Conservation (phyloP, 2,329 filamentous ascomycete genomes). For the Amphichorda felina region DNA sequence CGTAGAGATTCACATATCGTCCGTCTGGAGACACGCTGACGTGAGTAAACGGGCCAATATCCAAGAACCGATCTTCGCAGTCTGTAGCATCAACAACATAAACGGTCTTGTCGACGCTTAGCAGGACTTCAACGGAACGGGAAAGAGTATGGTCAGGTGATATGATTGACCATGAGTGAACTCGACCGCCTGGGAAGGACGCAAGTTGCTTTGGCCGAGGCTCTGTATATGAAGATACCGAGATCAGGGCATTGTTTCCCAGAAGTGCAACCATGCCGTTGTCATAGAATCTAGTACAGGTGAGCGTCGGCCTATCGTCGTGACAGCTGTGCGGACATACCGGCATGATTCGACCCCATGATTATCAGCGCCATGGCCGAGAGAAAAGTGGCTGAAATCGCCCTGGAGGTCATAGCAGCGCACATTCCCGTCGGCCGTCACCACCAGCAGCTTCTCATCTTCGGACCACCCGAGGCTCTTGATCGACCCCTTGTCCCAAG, state of each 20-base stretch:
- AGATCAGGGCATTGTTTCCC: constrained; percentile 74
- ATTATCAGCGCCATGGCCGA: constrained; percentile 83
- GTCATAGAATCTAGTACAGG: constrained; percentile 56
- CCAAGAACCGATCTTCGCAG: constrained; percentile 79
- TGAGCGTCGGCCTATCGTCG: constrained; percentile 6
- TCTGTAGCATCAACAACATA: constrained; percentile 81
- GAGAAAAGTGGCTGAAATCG: constrained; percentile 87
- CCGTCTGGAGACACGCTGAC: constrained; percentile 87
- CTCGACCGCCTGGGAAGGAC: constrained; percentile 60
- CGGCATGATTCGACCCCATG: constrained; percentile 78
- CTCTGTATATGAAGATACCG: constrained; percentile 83
- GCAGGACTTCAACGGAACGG: constrained; percentile 80
- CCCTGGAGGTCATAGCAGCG: constrained; percentile 87
- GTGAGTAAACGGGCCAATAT: constrained; percentile 86
- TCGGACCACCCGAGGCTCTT: constrained; percentile 92
- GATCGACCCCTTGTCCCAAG: constrained; percentile 85
- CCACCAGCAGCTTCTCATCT: constrained; percentile 80
- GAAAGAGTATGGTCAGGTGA: constrained; percentile 82
- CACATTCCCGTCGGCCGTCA: constrained; percentile 82
- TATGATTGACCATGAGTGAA: constrained; percentile 83
- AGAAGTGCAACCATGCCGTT: constrained; percentile 88
- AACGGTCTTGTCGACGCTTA: constrained; percentile 76
- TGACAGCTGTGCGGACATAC: constrained; percentile 12
- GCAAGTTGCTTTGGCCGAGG: constrained; percentile 79
- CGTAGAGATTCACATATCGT: constrained; percentile 78